Base-by-base conservation (phyloP, 2,329 filamentous ascomycete species). In the Phialophora verrucosa region DNA sequence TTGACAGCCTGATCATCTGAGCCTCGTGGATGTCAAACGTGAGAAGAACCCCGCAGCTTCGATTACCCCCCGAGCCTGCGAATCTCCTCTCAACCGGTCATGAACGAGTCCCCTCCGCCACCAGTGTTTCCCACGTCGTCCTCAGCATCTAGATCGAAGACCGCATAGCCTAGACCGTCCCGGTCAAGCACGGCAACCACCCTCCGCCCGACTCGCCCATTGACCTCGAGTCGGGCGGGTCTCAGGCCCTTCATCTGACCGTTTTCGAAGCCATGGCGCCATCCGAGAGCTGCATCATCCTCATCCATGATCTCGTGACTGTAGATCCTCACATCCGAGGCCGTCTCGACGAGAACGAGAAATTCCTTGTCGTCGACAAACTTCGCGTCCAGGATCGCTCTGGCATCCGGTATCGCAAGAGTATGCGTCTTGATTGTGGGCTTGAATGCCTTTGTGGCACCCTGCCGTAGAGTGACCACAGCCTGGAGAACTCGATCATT, bases 321-420 rank as follows among this genome's bases (percentile, higher is more conserved):
- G 44, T 67, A 68, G 12, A 71, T 47, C 32, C 63, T 59, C 35
- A 56, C 49, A 56, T 66, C 63, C 14, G 29, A 73, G 25, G 69
- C 63, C 38, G 75, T 73, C 51, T 75, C 73, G 77, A 84, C 85
- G 1, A 93, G 82, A 1, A 91, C 71, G 61, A 92, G 81, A 1
- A 93, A 75, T 0, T 79, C 82, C 12, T 82, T 77, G 63, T 90
- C 86, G 71, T 90, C 83, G 51, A 91, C 82, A 73, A 93, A 92
- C 73, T 89, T 88, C 14, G 90, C 76, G 74, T 92, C 89, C 23
- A 87, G 76, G 17, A 89, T 77, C n/a, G 76, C 78, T 11, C 78
- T 78, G 5, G 78, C 73, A 0, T 76, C 78, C 3, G 59, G 57
- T 1, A 70, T 58, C 29, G 27, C n/a, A 14, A 55, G 27, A n/a